phyloP scores from a whole-genome alignment of 2,329 filamentous ascomycete species.

The Drechslera avenae region DNA sequence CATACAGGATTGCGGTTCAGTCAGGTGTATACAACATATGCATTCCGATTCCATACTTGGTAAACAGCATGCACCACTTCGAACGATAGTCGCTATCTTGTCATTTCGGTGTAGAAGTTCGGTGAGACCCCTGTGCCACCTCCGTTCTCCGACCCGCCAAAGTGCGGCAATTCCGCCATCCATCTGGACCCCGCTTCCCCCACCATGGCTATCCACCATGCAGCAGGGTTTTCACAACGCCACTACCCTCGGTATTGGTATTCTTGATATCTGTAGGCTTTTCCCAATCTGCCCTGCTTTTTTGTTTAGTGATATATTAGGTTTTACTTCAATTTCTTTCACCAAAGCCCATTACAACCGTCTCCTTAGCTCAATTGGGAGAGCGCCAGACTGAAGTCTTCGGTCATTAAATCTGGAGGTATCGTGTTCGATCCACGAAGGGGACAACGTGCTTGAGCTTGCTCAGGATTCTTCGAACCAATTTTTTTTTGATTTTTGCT shows the following conservation, averaged over 20 bases:
- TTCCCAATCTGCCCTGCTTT: no score
- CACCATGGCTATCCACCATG: not conserved
- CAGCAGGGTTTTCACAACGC: not conserved
- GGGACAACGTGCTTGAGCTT: slow-evolving; percentile 23
- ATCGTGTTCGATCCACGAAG: slow-evolving; percentile 27
- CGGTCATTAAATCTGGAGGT: slow-evolving; percentile 26
- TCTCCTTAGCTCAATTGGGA: slow-evolving; percentile 29
- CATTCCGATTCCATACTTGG: no score
- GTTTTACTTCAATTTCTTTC: not conserved
- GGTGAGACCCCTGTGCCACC: no score
- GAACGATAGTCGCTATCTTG: not conserved
- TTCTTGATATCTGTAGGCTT: no score
- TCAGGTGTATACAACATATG: no score
- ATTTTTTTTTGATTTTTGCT: not conserved
- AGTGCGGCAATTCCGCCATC: not conserved
- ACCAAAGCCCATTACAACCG: slow-evolving; percentile 15
- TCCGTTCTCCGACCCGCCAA: not conserved
- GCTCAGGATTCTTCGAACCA: slow-evolving; percentile 20
- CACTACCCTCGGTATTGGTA: not conserved
- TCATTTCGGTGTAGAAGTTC: not conserved
- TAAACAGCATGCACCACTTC: no score
- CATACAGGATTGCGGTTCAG: no score
- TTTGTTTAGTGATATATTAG: no score
- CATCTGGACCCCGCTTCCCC: slow-evolving; percentile 7
- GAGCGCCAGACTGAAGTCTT: slow-evolving; percentile 28